Conservation (phyloP, 768 basidiomycete genomes). For the Crucibulum laeve region DNA sequence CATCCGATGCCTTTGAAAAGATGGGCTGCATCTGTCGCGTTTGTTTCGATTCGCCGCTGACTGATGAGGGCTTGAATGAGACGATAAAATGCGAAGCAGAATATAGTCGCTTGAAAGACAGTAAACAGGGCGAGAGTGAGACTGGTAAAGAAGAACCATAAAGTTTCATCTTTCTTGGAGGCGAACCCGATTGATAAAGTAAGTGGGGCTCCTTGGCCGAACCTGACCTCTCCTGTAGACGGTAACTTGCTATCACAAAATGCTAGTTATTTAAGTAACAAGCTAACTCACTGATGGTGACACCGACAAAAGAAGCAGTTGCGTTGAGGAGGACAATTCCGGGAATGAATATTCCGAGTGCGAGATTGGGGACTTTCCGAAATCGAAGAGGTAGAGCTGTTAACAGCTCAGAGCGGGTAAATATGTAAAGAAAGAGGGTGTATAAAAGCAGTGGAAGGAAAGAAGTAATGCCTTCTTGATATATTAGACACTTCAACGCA, state of each 20-base stretch:
- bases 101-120: conserved; percentile 53
- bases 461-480: conserved; percentile 45
- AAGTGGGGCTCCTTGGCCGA: neutral
- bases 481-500: neutral
- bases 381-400: conserved; percentile 47
- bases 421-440: conserved; percentile 55
- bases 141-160: conserved; percentile 57
- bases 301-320: conserved; percentile 61
- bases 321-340: conserved; percentile 51
- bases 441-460: conserved; percentile 65
- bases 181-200: conserved; percentile 38
- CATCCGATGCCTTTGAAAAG: conserved; percentile 60
- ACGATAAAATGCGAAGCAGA: conserved; percentile 56
- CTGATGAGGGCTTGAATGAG: conserved; percentile 45
- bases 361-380: conserved; percentile 35
- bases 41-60: conserved; percentile 47
- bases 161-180: conserved; percentile 23
- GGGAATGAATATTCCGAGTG: conserved; percentile 52
- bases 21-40: conserved; percentile 39
- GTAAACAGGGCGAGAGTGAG: conserved; percentile 57
- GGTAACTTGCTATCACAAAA: no score
- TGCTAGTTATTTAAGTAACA: no score
- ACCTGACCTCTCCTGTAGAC: neutral
- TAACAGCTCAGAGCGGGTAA: conserved; percentile 48
- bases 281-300: conserved; percentile 53